phyloP scores from a whole-genome alignment of 306 rosid genomes.

The Rubus idaeus region DNA sequence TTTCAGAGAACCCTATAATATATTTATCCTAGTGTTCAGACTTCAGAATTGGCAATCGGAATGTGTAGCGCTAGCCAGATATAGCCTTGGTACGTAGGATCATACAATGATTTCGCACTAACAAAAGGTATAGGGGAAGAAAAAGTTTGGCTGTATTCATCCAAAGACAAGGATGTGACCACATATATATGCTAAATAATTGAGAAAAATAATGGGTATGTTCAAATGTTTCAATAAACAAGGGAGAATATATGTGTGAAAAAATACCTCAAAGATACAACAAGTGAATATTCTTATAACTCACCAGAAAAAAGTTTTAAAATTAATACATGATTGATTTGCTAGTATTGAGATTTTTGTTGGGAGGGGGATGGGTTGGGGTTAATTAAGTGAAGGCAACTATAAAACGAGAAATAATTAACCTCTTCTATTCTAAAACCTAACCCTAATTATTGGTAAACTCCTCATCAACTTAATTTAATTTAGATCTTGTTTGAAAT shows the following conservation, averaged over 20 bases:
- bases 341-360: no score
- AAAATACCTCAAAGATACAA: no score
- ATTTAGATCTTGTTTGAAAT: background rate
- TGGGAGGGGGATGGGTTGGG: no score
- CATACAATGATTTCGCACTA: slow-evolving; percentile 21
- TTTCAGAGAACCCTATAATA: slow-evolving; percentile 1
- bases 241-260: no score
- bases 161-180: background rate
- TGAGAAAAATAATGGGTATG: background rate
- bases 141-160: background rate
- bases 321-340: no score
- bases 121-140: background rate
- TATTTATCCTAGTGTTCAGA: background rate
- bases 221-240: background rate
- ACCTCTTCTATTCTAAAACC: no score
- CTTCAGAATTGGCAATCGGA: slow-evolving; percentile 1
- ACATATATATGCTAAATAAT: background rate
- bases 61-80: background rate
- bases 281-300: no score
- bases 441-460: no score
- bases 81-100: slow-evolving; percentile 11
- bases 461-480: background rate
- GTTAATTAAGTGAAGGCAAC: no score
- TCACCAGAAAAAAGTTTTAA: no score
- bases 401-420: no score